These are phyloP conservation scores for Carex sylvatica DNA, from an alignment of 202 grass and related monocot species.

Conservation along the genomic window DNA sequence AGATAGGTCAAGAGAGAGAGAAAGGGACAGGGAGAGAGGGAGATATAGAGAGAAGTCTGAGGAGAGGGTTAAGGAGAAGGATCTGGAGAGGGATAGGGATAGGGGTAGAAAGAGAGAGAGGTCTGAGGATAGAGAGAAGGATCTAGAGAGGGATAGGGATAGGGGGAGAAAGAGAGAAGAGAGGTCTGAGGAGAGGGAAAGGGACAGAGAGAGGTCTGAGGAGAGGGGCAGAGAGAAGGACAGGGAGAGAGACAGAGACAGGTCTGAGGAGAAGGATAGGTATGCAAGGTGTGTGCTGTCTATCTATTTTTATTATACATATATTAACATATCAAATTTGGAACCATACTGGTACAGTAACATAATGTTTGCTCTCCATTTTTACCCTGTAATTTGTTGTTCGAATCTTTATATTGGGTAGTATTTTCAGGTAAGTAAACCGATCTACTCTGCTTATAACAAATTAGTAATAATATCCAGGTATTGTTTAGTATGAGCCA, in stretches of 20 bases:
- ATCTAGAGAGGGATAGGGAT: slow-evolving; percentile 7
- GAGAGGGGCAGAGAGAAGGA: slow-evolving; percentile 15
- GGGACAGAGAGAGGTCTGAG: slow-evolving; percentile 7
- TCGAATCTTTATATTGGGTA: too few relatives aligned
- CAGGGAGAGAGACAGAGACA: not conserved
- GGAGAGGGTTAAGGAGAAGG: not conserved
- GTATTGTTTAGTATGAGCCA: not conserved
- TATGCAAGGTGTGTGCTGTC: not conserved
- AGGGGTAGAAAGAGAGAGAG: slow-evolving; percentile 12
- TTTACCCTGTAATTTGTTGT: not conserved
- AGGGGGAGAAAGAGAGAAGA: slow-evolving; percentile 9
- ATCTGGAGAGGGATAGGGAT: slow-evolving; percentile 4
- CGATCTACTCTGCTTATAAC: not conserved
- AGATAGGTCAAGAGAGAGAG: slow-evolving; percentile 17
- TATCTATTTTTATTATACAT: not conserved
- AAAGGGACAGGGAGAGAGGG: not conserved
- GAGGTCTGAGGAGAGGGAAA: not conserved
- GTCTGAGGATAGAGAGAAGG: slow-evolving; percentile 12
- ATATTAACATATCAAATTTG: not conserved
- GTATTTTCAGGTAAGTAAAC: not conserved
- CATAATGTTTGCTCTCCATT: not conserved
- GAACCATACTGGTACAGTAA: not conserved
- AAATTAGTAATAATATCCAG: not conserved
- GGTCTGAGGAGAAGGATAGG: slow-evolving; percentile 16
- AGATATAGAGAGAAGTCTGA: not conserved